Evolutionary conservation across 1,284 basidiomycete genomes (phyloP).

Genomic region (Microbotryum saponariae): DNA sequence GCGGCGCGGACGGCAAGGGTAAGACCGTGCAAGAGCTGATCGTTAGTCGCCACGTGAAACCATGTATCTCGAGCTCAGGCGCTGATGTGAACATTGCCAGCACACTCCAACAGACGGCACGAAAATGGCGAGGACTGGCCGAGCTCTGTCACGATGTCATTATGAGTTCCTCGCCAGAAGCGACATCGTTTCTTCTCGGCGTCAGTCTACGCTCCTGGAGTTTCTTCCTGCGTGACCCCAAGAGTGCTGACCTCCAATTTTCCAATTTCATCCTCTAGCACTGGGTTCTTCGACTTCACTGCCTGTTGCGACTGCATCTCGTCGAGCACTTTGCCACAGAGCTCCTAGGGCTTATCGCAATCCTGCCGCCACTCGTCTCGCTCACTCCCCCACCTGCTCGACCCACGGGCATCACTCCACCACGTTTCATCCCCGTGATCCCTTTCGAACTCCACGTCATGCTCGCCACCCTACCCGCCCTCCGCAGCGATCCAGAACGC

Average conservation of each 20-base stretch:
- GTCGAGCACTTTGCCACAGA: slow-evolving; percentile 72
- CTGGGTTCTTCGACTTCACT: slow-evolving; percentile 58
- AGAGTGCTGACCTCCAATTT: not conserved
- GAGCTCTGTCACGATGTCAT: slow-evolving; percentile 67
- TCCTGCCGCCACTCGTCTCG: slow-evolving; percentile 47
- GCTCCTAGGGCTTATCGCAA: slow-evolving; percentile 58
- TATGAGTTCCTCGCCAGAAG: slow-evolving; percentile 58
- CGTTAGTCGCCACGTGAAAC: slow-evolving; percentile 47
- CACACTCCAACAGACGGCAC: slow-evolving; percentile 55
- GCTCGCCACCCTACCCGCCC: slow-evolving; percentile 44
- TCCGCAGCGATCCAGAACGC: slow-evolving; percentile 56
- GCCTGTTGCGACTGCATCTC: slow-evolving; percentile 54
- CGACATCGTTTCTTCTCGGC: slow-evolving; percentile 56
- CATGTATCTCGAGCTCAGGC: not conserved
- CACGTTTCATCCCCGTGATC: slow-evolving; percentile 51
- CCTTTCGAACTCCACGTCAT: slow-evolving; percentile 75
- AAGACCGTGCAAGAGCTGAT: slow-evolving; percentile 65
- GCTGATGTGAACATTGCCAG: not conserved
- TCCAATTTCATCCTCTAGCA: slow-evolving; percentile 47
- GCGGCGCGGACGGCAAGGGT: slow-evolving; percentile 57
- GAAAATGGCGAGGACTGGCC: slow-evolving; percentile 71
- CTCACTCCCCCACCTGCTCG: slow-evolving; percentile 32
- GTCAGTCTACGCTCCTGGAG: slow-evolving; percentile 45
- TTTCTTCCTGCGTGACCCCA: not conserved
- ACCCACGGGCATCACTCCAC: not conserved